Percentiles rank a stretch among this genome's conserved stretches.
Evolutionary conservation across 164 flowering plant species (phyloP).

Genomic region (Vitis vinifera): DNA sequence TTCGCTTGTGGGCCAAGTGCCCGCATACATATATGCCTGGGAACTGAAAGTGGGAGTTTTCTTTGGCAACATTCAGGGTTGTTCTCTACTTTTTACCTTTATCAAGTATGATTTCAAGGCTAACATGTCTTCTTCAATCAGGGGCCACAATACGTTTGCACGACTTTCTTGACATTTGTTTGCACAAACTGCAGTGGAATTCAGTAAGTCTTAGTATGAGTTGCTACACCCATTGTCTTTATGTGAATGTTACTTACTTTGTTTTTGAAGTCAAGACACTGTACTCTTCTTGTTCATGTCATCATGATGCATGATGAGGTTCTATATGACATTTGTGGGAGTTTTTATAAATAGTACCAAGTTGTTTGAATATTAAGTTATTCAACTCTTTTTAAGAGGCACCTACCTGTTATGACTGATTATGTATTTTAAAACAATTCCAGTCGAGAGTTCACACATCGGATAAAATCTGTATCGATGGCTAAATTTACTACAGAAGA

Average conservation of each 20-base stretch:
- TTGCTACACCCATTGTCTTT: not conserved
- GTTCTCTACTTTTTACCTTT: too few relatives aligned
- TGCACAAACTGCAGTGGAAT: constrained; percentile 83
- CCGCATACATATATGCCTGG: too few relatives aligned
- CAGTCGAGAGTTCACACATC: constrained; percentile 74
- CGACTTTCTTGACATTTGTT: constrained; percentile 76
- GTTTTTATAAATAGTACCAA: not conserved
- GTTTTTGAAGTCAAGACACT: not conserved
- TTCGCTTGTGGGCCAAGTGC: too few relatives aligned
- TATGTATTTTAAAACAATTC: not conserved
- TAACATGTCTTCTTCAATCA: constrained; percentile 23
- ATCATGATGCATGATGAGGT: not conserved
- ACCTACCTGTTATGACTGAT: not conserved
- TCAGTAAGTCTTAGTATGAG: constrained; percentile 54
- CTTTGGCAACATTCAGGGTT: too few relatives aligned
- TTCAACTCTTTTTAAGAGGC: not conserved
- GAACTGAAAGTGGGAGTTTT: too few relatives aligned
- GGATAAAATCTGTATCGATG: constrained; percentile 69
- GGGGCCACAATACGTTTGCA: constrained; percentile 94
- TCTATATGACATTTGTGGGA: not conserved
- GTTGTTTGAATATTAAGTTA: not conserved
- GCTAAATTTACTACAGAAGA: constrained; percentile 59
- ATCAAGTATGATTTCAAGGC: not conserved
- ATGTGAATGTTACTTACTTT: not conserved
- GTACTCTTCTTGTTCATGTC: not conserved